Evolutionary conservation across 202 grass and related monocot species (phyloP), one percentile per base, ranked within the genome.

Genomic region (Brachypodium distachyon): DNA sequence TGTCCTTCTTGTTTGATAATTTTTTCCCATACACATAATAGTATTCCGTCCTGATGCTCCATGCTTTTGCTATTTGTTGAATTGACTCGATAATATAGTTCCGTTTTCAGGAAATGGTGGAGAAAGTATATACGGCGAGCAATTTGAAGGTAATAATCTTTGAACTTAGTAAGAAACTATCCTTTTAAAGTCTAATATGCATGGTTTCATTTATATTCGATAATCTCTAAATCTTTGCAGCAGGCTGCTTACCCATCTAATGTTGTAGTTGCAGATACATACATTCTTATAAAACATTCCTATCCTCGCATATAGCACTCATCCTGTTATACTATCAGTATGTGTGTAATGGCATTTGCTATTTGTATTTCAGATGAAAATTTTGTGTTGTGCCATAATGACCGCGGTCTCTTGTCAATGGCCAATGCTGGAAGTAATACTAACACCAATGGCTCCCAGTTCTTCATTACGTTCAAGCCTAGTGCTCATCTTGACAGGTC

Each of bases 391-490:
- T 67, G 51, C 18, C 96, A 99, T 85, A 85, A 96, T 84, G 81
- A 81, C 51, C 74, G 88, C 65, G 96, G 96, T 78, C 77, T 99
- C 61, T 67, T 99, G 52, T 96, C 96, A 39, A 99, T 92, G 76
- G 92, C 92, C 82, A 94, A 96, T 81, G 90, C 85, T 83, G 88
- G 94, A 28, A 43, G 81, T 59, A 78, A 86, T 44, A 68, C 88
- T 59, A 78, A 86, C 38, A 68, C 88, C 58, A 93, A 91, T 87
- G 92, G 92, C n/a, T 89, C 89, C 27, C 96, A 99, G 78, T 99
- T 99, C 72, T 96, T 92, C 76, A 99, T 99, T 79, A 99, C 96
- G 79, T 99, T 99, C 56, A 90, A 84, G 67, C 51, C 87, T 62
- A 87, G 83, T 75, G 59, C 83, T 70, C 81, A 81, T 83, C 92